Evolutionary conservation across 805 yeast genomes (phyloP), one percentile per base, ranked within the genome.

Genomic region (Ogataea wickerhamii): DNA sequence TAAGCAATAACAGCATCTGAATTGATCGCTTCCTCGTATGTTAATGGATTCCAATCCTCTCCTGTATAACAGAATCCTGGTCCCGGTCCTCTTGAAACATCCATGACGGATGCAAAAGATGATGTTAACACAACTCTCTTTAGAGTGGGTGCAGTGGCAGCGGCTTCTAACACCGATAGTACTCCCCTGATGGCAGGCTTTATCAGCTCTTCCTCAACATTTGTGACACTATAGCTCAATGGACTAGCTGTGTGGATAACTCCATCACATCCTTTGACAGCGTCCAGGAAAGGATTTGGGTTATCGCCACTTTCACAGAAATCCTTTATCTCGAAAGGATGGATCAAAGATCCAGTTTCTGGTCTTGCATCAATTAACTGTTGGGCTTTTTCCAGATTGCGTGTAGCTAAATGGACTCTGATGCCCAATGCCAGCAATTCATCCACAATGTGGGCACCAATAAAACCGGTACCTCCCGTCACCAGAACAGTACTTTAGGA

Each of bases 11-110:
- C 27, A 0, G 63, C 52, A 43, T 59, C 49, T 11, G 22, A 68
- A 7, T 26, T 26, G 7, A 14, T 14, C 32, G 62, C 45, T n/a
- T 40, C 37, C n/a, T 51, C 54, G 45, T 45, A 44, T 5, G 41
- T 43, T 10, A 53, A 22, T 25, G 51, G 48, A 39, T 35, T 67
- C 75, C 74, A 69, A 8, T 55, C 37, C 0, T 52, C 44, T 46
- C 61, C 67, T 23, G 55, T 54, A 34, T 51, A 47, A 4, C 29
- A 26, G n/a, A 26, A 26, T 26, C 29, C 29, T 8, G 29, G 29
- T 8, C 29, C 29, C 8, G 29, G 29, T 8, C 33, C 33, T 29
- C 13, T 29, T 21, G 33, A 29, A 29, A 14, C 26, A 24, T 29
- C 33, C 33, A 29, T 29, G 6, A 29, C 33, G 10, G 33, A 29